Base-by-base conservation (phyloP, 768 basidiomycete genomes). In the Clavulina sp. region DNA sequence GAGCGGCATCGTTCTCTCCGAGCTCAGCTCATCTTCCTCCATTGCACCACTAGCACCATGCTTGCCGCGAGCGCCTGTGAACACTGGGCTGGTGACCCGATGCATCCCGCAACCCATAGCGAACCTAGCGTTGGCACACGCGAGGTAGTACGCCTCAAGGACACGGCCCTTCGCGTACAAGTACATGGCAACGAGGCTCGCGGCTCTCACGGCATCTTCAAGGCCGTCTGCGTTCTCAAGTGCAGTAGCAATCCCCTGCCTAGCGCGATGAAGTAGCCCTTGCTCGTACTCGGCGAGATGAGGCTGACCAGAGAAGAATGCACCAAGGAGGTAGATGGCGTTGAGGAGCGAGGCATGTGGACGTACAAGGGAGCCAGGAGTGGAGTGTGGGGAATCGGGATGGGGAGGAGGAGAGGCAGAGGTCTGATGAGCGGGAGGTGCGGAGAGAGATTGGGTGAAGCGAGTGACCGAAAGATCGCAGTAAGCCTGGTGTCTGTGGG, bases 51-150 rank as follows among this genome's bases (percentile, higher is more conserved):
- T 24, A 9, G 24, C 13, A 9, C 13, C 13, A 16, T 9, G 9
- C 9, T 16, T 9, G 13, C 16, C 23, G 44, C 46, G n/a, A 43
- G 53, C 46, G 26, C 18, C 32, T 9, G 13, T 49, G 46, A 47
- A 56, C 23, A 54, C 44, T 16, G 55, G 29, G 6, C 47, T 49
- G 5, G 21, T 19, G 18, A 56, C 50, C 40, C 54, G 54, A 38
- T 56, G 55, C 30, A 88, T 73, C 5, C 81, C 80, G 59, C 73
- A 80, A 58, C 86, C 84, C 30, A 86, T 66, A 5, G 80, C 77
- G 46, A 88, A 67, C 16, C 81, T 72, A 1, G 81, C 78, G 0
- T 84, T 84, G 0, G 82, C 77, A 52, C 77, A 79, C 0, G 76
- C 75, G 61, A 86, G 80, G 52, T 72, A 71, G 59, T 75, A 76